Evolutionary conservation across 495 filamentous ascomycete genomes (phyloP).

Genomic region (Podospora didyma): DNA sequence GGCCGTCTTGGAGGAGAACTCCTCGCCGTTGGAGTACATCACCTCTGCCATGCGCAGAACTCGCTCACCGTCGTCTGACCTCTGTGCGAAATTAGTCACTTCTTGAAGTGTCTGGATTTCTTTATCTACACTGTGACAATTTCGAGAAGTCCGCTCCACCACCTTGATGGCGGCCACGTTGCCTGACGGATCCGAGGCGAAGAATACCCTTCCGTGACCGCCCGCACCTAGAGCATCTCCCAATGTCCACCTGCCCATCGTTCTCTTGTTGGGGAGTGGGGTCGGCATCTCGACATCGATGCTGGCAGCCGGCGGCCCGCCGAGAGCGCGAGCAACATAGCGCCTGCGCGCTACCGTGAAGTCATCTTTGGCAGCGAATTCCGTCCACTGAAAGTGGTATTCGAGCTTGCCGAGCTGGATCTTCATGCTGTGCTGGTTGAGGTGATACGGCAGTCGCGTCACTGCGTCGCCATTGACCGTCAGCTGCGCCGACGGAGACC

Average conservation of each 20-base stretch:
- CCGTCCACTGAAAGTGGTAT: neutral
- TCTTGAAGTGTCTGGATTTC: too few species aligned
- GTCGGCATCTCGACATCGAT: slow-evolving; percentile 2
- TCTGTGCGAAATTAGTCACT: slow-evolving; percentile 3
- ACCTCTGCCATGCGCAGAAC: slow-evolving; percentile 3
- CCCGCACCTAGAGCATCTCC: neutral
- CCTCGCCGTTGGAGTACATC: slow-evolving; percentile 1
- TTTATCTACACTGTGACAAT: too few species aligned
- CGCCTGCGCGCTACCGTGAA: neutral
- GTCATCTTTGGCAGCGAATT: neutral
- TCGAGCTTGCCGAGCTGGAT: slow-evolving; percentile 1
- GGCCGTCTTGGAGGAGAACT: slow-evolving; percentile 3
- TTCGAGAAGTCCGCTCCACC: too few species aligned
- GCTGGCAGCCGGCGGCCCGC: neutral
- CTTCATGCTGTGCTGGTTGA: neutral
- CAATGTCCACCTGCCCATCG: slow-evolving; percentile 1
- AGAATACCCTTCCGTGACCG: neutral
- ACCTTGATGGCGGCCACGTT: too few species aligned
- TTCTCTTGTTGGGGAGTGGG: slow-evolving; percentile 1
- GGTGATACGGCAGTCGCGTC: neutral
- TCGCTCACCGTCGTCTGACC: slow-evolving; percentile 1
- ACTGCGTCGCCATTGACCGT: slow-evolving; percentile 1
- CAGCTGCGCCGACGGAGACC: neutral
- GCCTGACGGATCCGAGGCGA: neutral
- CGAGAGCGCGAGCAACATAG: neutral